These are phyloP conservation scores for Chalaropsis ovoidea DNA, from an alignment of 2,329 filamentous ascomycete species.

Conservation along the genomic window DNA sequence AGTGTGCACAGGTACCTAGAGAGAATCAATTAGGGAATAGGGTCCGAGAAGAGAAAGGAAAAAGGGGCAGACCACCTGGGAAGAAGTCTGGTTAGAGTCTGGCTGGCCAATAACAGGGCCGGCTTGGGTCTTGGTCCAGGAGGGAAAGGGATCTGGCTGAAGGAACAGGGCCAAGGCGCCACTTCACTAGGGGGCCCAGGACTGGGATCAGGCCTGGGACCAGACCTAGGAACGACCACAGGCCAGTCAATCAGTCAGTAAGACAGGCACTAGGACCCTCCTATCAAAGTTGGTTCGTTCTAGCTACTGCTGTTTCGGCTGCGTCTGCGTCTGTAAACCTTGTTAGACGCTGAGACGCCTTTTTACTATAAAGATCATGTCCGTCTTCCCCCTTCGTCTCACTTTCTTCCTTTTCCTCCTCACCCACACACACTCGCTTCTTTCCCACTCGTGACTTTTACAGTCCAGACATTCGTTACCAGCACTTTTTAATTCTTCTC, in stretches of 20 bases:
- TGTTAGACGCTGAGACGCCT: background rate
- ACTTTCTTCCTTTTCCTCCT: conserved; percentile 32
- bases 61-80: background rate
- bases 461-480: conserved; percentile 26
- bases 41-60: conserved; percentile 2
- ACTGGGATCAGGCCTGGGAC: background rate
- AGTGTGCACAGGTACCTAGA: background rate
- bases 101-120: background rate
- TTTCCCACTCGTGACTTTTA: conserved; percentile 22
- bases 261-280: conserved; percentile 4
- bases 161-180: conserved; percentile 10
- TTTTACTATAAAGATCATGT: conserved; percentile 40
- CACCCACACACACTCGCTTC: conserved; percentile 41
- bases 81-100: background rate
- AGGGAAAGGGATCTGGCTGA: background rate
- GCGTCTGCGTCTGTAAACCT: conserved; percentile 26
- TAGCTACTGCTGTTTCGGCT: conserved; percentile 1
- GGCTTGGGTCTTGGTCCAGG: background rate
- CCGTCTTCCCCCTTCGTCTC: conserved; percentile 33
- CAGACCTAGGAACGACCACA: background rate
- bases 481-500: conserved; percentile 21
- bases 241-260: background rate
- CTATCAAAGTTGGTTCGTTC: conserved; percentile 18
- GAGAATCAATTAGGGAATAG: conserved; percentile 5
- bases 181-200: background rate